phyloP scores from a whole-genome alignment of 1,284 basidiomycete genomes.

The Vanrija humicola region DNA sequence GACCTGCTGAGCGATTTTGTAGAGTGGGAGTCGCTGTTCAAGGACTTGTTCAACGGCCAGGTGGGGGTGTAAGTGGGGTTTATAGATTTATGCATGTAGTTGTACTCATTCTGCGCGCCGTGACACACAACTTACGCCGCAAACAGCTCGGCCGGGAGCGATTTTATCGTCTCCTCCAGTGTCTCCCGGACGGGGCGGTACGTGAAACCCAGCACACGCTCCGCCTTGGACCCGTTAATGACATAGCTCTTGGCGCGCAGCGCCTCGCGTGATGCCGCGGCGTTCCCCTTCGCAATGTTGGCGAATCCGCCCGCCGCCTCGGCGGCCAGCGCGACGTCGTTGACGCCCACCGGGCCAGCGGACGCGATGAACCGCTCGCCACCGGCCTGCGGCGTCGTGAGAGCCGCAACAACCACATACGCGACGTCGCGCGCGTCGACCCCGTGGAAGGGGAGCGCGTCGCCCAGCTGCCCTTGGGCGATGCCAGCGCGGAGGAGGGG shows the following conservation, averaged over 20 bases:
- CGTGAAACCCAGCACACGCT: neutral
- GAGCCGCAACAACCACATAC: neutral
- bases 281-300: neutral
- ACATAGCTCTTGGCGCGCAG: neutral
- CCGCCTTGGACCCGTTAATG: neutral
- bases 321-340: neutral
- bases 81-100: too few species aligned
- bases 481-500: neutral
- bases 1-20: neutral
- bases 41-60: neutral
- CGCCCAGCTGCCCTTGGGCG: neutral
- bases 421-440: conserved; percentile 15
- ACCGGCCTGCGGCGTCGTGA: conserved; percentile 47
- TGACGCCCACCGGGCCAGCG: neutral
- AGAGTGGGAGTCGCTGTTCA: conserved; percentile 7
- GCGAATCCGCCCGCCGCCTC: neutral
- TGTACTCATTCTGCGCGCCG: neutral
- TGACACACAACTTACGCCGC: neutral
- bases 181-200: conserved; percentile 1
- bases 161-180: neutral
- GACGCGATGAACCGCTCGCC: conserved; percentile 57
- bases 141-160: neutral
- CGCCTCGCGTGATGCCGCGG: neutral
- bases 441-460: neutral
- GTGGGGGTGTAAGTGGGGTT: neutral